Conservation (phyloP, 805 yeast genomes). For the Kodamaea jinghongensis region DNA sequence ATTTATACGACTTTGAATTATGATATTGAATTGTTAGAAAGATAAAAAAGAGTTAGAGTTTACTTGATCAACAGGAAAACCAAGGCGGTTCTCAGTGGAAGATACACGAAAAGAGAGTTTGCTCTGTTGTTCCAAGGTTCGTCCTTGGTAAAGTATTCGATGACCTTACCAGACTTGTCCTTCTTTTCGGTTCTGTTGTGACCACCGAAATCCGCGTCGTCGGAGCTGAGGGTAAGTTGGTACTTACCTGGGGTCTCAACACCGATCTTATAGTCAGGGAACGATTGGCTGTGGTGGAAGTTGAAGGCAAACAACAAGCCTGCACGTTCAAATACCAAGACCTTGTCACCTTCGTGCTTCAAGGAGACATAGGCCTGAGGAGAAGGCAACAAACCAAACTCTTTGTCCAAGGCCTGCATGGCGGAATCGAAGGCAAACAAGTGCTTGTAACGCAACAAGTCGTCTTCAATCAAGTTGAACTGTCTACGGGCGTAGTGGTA, state of each 20-base stretch:
- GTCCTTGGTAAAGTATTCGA: constrained; percentile 66
- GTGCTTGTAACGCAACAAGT: constrained; percentile 72
- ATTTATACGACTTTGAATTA: too few relatives aligned
- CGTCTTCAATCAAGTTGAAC: constrained; percentile 81
- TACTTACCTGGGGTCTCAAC: constrained; percentile 78
- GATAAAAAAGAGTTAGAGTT: too few relatives aligned
- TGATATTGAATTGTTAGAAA: too few relatives aligned
- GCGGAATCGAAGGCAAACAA: constrained; percentile 81
- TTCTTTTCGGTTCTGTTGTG: constrained; percentile 56
- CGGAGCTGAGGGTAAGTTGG: constrained; percentile 72
- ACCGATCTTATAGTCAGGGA: constrained; percentile 86
- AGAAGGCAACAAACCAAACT: constrained; percentile 66
- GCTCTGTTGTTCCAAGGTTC: constrained; percentile 77
- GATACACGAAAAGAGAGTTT: constrained; percentile 72
- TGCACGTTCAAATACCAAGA: constrained; percentile 83
- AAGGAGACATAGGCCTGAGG: constrained; percentile 80
- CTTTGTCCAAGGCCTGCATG: constrained; percentile 73
- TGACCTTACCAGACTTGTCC: constrained; percentile 40
- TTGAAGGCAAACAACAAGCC: constrained; percentile 84
- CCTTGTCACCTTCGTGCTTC: constrained; percentile 86
- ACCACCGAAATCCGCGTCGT: constrained; percentile 73
- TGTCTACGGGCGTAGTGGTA: constrained; percentile 95
- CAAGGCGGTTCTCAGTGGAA: constrained; percentile 67
- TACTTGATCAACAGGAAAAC: too few relatives aligned
- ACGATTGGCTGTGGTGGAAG: constrained; percentile 83